Percentiles rank a stretch among this genome's conserved stretches.
These are phyloP conservation scores for Blastomyces percursus DNA, from an alignment of 2,329 filamentous ascomycete genomes.

Conservation along the genomic window DNA sequence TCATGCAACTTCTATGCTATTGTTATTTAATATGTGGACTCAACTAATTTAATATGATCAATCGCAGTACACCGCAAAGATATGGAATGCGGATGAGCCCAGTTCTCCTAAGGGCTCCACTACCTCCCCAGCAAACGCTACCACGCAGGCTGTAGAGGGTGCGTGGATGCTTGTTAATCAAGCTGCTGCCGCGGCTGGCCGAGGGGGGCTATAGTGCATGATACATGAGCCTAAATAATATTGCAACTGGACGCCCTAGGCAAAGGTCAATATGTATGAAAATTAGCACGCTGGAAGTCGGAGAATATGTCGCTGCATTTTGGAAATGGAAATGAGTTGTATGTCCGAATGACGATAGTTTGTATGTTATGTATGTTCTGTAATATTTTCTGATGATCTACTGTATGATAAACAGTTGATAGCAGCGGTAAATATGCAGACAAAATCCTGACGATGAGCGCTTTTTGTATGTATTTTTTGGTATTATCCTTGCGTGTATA, in stretches of 20 bases:
- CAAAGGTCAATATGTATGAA: neutral
- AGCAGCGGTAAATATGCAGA: no score
- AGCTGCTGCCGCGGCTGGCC: constrained; percentile 14
- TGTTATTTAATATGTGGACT: neutral
- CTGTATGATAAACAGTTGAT: neutral
- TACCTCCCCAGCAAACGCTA: neutral
- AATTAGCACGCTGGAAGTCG: neutral
- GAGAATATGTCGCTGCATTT: neutral
- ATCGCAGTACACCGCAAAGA: constrained; percentile 23
- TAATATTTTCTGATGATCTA: neutral
- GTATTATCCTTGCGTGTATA: no score
- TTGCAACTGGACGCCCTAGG: neutral
- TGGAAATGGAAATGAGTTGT: neutral
- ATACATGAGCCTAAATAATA: neutral
- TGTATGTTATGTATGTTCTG: neutral
- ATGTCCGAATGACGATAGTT: neutral
- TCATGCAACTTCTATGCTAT: neutral
- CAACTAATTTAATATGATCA: constrained; percentile 11
- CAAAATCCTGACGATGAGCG: no score
- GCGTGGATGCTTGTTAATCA: constrained; percentile 16
- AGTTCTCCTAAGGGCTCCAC: neutral
- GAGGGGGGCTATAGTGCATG: neutral
- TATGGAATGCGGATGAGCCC: constrained; percentile 7
- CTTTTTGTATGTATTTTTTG: no score
- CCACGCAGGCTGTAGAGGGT: neutral